Evolutionary conservation across 1,284 basidiomycete genomes (phyloP).

Genomic region (Hemileia vastatrix): DNA sequence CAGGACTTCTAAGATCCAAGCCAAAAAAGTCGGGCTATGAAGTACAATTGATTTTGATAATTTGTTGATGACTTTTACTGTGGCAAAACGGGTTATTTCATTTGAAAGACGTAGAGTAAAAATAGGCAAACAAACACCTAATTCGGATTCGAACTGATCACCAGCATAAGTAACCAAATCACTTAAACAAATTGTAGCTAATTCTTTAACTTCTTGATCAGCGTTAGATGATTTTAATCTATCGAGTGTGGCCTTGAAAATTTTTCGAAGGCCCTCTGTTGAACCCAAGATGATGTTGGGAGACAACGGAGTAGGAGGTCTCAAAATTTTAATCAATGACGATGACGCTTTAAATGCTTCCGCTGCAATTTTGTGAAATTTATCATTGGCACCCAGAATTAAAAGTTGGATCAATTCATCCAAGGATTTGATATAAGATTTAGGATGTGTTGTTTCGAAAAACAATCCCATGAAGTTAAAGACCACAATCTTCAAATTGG

Average conservation of each 20-base stretch:
- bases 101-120: slow-evolving; percentile 64
- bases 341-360: slow-evolving; percentile 60
- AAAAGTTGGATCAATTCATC: slow-evolving; percentile 10
- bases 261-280: slow-evolving; percentile 50
- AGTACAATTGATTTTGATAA: slow-evolving; percentile 47
- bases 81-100: slow-evolving; percentile 49
- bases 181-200: slow-evolving; percentile 71
- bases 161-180: slow-evolving; percentile 77
- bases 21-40: slow-evolving; percentile 49
- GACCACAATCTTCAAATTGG: slow-evolving; percentile 39
- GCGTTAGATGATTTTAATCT: slow-evolving; percentile 70
- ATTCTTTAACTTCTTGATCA: slow-evolving; percentile 77
- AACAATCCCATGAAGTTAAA: slow-evolving; percentile 19
- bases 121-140: slow-evolving; percentile 51
- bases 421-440: slow-evolving; percentile 19
- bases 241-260: slow-evolving; percentile 64
- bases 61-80: slow-evolving; percentile 48
- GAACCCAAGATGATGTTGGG: too few species aligned
- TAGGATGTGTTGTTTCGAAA: slow-evolving; percentile 20
- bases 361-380: slow-evolving; percentile 48
- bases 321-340: slow-evolving; percentile 47
- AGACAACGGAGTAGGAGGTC: slow-evolving; percentile 39
- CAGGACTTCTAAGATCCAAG: slow-evolving; percentile 69
- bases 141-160: slow-evolving; percentile 51
- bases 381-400: slow-evolving; percentile 19